Percentiles rank a stretch among this genome's conserved stretches.
Conservation (phyloP, 164 flowering plant species). For the Annona cherimola region DNA sequence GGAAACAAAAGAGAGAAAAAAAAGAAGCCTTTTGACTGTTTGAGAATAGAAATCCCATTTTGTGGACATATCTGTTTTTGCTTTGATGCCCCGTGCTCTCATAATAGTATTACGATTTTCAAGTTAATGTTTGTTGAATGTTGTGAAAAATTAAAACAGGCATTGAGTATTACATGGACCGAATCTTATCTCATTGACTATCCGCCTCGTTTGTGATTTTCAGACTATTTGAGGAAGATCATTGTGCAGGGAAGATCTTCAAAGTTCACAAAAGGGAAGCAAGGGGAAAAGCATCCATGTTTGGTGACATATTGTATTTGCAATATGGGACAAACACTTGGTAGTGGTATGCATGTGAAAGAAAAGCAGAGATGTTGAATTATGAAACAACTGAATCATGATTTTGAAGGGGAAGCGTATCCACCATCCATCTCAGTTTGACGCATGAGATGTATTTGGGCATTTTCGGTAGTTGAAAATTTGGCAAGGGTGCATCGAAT, state of each 20-base stretch:
- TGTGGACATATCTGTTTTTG: background rate
- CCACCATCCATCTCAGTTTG: too few relatives aligned
- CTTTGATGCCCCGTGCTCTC: too few relatives aligned
- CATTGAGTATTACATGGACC: background rate
- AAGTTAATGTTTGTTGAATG: background rate
- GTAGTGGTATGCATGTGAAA: background rate
- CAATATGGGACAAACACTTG: background rate
- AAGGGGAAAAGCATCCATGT: background rate
- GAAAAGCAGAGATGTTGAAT: too few relatives aligned
- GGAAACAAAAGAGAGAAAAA: too few relatives aligned
- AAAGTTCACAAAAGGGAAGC: slow-evolving; percentile 71
- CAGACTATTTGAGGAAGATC: slow-evolving; percentile 97
- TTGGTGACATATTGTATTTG: background rate
- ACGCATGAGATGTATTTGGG: too few relatives aligned
- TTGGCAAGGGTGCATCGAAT: too few relatives aligned
- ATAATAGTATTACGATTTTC: background rate
- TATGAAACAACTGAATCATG: too few relatives aligned
- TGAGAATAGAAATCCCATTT: too few relatives aligned
- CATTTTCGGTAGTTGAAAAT: too few relatives aligned
- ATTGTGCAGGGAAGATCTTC: slow-evolving; percentile 98
- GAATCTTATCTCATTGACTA: background rate
- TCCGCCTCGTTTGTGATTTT: slow-evolving; percentile 3
- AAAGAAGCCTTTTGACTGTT: too few relatives aligned
- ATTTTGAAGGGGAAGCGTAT: too few relatives aligned
- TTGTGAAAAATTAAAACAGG: background rate